Conservation (phyloP, 1,139 yeast genomes). For the Lodderomyces theae region DNA sequence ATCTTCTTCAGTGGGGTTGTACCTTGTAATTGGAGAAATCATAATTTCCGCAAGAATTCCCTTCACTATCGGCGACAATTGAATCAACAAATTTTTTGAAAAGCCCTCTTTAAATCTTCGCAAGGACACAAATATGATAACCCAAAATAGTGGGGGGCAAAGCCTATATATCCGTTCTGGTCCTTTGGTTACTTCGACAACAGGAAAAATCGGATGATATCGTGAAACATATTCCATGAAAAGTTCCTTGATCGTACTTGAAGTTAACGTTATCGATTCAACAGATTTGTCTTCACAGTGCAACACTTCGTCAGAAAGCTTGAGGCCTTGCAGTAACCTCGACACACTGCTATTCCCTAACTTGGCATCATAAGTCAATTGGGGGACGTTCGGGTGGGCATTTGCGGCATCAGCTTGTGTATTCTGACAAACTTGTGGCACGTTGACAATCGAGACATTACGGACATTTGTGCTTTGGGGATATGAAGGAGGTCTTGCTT, state of each 20-base stretch:
- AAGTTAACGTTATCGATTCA: slow-evolving; percentile 60
- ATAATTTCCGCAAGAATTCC: slow-evolving; percentile 81
- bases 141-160: slow-evolving; percentile 93
- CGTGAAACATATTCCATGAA: slow-evolving; percentile 67
- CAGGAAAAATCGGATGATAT: slow-evolving; percentile 85
- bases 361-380: slow-evolving; percentile 1
- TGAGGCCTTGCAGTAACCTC: not conserved
- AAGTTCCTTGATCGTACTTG: slow-evolving; percentile 61
- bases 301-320: slow-evolving; percentile 41
- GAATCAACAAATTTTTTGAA: slow-evolving; percentile 41
- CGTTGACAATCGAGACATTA: not conserved
- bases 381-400: not conserved
- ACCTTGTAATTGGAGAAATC: slow-evolving; percentile 84
- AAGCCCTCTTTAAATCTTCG: slow-evolving; percentile 51
- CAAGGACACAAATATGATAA: slow-evolving; percentile 78
- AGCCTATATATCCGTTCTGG: slow-evolving; percentile 75
- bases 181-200: slow-evolving; percentile 77
- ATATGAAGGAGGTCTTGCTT: not conserved
- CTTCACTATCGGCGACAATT: slow-evolving; percentile 68
- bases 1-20: slow-evolving; percentile 69
- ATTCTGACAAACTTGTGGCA: not conserved
- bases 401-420: not conserved
- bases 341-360: not conserved
- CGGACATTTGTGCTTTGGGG: not conserved
- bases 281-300: slow-evolving; percentile 63